phyloP scores from a whole-genome alignment of 164 flowering plant genomes.

The Stephania yunnanensis region DNA sequence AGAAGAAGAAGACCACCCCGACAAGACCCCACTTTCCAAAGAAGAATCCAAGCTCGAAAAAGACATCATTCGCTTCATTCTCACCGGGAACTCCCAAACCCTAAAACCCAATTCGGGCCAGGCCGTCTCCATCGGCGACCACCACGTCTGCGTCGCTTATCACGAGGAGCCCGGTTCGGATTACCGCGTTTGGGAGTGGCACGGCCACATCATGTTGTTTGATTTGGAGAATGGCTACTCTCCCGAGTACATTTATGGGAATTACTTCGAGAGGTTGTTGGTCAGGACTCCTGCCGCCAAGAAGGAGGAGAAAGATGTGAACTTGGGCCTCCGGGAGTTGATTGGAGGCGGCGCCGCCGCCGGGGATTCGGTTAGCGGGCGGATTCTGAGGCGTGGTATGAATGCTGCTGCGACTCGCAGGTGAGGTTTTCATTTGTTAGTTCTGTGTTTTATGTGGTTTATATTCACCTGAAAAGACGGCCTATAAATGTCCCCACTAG shows the following conservation, averaged over 20 bases:
- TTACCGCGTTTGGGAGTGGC: constrained; percentile 99
- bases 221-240: constrained; percentile 77
- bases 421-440: constrained; percentile 18
- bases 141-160: constrained; percentile 76
- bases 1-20: constrained; percentile 28
- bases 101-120: constrained; percentile 91
- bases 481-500: too few species aligned
- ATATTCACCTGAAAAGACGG: too few species aligned
- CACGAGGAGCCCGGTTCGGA: constrained; percentile 62
- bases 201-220: constrained; percentile 84
- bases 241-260: constrained; percentile 90
- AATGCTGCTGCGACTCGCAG: constrained; percentile 43
- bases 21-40: constrained; percentile 38
- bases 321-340: constrained; percentile 66
- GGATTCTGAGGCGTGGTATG: constrained; percentile 66
- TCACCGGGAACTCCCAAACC: constrained; percentile 45
- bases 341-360: constrained; percentile 26
- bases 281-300: constrained; percentile 6
- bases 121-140: constrained; percentile 73
- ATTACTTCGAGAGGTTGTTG: constrained; percentile 71
- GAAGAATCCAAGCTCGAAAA: constrained; percentile 84
- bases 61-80: constrained; percentile 51
- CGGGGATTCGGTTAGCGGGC: constrained; percentile 32
- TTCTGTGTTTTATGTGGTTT: neutral
- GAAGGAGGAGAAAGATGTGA: constrained; percentile 35